phyloP scores from a whole-genome alignment of 169 alveolate species.

The Amoebophrya sp. region DNA sequence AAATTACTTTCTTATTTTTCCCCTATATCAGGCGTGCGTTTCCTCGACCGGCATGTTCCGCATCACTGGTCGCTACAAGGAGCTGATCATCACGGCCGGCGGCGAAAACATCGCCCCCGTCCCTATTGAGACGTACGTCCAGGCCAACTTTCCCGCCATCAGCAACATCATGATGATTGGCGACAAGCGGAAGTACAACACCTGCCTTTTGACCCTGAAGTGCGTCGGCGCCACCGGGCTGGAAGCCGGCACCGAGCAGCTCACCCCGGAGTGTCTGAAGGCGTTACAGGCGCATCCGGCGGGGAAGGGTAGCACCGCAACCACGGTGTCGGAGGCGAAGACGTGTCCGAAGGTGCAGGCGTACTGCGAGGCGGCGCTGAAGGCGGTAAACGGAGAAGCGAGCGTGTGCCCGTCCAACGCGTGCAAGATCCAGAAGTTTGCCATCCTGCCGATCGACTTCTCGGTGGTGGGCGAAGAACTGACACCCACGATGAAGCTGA shows the following conservation, averaged over 20 bases:
- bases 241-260: background rate
- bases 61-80: background rate
- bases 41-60: background rate
- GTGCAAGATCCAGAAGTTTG: background rate
- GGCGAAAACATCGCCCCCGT: background rate
- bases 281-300: no score
- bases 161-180: background rate
- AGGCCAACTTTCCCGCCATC: background rate
- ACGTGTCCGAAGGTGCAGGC: background rate
- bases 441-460: background rate
- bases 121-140: background rate
- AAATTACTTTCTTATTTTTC: no score
- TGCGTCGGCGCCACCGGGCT: background rate
- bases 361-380: background rate
- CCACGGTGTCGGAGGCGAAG: background rate
- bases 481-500: background rate
- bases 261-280: background rate
- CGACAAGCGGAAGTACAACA: background rate
- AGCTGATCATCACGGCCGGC: background rate
- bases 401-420: background rate
- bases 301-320: background rate
- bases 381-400: background rate
- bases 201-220: background rate
- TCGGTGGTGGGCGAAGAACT: background rate
- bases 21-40: background rate